Evolutionary conservation across 1,139 yeast genomes (phyloP).

Genomic region (Zygosaccharomyces sapae): DNA sequence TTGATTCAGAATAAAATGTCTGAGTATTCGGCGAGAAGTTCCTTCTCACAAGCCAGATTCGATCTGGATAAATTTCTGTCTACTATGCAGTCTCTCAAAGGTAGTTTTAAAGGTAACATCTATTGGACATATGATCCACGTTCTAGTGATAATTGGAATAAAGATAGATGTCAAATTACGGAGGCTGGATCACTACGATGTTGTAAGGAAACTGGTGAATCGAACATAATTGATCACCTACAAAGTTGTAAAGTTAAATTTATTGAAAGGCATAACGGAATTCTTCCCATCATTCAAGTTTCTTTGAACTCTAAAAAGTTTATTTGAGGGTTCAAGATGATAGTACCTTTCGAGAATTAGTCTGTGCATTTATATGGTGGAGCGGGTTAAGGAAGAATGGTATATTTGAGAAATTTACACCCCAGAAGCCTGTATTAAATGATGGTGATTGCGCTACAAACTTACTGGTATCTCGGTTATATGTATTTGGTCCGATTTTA

Average conservation of each 20-base stretch:
- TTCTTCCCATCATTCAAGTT: constrained; percentile 47
- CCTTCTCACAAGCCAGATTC: constrained; percentile 4
- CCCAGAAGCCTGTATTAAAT: constrained; percentile 16
- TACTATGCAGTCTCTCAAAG: constrained; percentile 17
- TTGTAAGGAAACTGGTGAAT: constrained; percentile 8
- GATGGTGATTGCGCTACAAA: constrained; percentile 34
- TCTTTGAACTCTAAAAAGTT: constrained; percentile 45
- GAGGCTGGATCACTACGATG: constrained; percentile 26
- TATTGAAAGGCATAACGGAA: constrained; percentile 20
- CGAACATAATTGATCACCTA: constrained; percentile 34
- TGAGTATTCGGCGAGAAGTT: neutral
- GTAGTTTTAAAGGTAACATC: constrained; percentile 31
- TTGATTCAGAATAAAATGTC: constrained; percentile 4
- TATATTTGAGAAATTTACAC: constrained; percentile 46
- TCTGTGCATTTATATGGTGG: constrained; percentile 60
- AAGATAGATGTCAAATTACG: constrained; percentile 24
- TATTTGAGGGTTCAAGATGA: constrained; percentile 46
- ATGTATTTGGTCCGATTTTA: constrained; percentile 54
- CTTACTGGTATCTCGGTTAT: constrained; percentile 60
- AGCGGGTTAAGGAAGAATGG: constrained; percentile 57
- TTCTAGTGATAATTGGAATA: constrained; percentile 27
- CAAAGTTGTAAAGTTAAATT: constrained; percentile 39
- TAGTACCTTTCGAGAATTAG: constrained; percentile 45
- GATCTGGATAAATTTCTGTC: constrained; percentile 10
- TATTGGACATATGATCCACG: constrained; percentile 32